Evolutionary conservation across 768 basidiomycete species (phyloP), one percentile per base, ranked within the genome.

Genomic region (Lanmaoa pseudosensibilis): DNA sequence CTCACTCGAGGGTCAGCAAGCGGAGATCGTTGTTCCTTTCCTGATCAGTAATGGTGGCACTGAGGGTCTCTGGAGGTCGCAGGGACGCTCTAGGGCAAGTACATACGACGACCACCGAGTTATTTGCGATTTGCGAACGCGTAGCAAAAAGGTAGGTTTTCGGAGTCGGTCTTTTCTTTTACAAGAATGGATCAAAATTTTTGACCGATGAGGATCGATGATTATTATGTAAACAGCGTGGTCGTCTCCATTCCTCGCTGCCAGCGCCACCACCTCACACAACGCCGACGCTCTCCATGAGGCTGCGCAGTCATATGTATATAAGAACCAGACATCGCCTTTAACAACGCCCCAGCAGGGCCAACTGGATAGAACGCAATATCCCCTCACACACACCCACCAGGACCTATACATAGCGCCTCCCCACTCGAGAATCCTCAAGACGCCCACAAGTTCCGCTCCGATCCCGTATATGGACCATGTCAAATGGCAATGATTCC

Each of bases 1-100:
- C 87, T 63, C 59, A 90, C 89, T 82, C 83, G 71, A 85, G 83
- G 85, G 86, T 85, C 86, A 89, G 74, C 72, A 88, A 79, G 80
- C 88, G 88, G 72, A 90, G 85, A 79, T 90, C 88, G 73, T 75
- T 80, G 76, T 89, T 88, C 78, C 84, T 83, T 80, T 78, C 76
- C 71, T 88, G 86, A 82, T 83, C 83, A 83, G 83, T 78, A 87
- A 88, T 90, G 71, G 69, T 89, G 83, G 74, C 71, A 56, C 63
- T 67, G 50, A 27, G 51, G 56, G 70, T 62, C 72, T 75, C 75
- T 74, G 74, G 49, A 69, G 64, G 80, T 75, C 81, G 75, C 63
- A 57, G 69, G 47, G 54, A 51, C 49, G 52, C 50, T 58, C 59
- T 57, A 57, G 57, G 56, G 57, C 64, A 59, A 55, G 52, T 62